A percentile compares a stretch with the other conserved stretches of the same genome.
Conservation (phyloP, 371 early-diverging fungal species). For the Actinomucor elegans region DNA sequence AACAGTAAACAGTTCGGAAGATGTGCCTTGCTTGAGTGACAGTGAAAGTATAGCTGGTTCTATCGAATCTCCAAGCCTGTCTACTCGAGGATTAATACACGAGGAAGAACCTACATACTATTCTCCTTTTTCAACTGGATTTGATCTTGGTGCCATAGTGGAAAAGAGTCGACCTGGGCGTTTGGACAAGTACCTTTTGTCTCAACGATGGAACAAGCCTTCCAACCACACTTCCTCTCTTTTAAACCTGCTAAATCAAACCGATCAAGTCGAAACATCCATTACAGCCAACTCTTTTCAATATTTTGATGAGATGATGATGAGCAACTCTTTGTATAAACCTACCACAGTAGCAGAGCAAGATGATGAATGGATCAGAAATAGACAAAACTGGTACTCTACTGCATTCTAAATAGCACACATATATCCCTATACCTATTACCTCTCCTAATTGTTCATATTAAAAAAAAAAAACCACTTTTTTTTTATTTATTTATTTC, state of each 20-base stretch:
- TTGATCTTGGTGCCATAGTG: slow-evolving; percentile 13
- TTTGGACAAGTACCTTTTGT: background rate
- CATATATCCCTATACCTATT: background rate
- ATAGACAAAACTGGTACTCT: slow-evolving; percentile 14
- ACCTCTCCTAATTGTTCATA: no score
- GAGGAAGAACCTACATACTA: slow-evolving; percentile 8
- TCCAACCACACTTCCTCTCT: slow-evolving; percentile 2
- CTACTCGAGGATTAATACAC: background rate
- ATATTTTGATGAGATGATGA: slow-evolving; percentile 22
- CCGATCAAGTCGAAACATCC: slow-evolving; percentile 14
- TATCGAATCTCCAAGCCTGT: slow-evolving; percentile 2
- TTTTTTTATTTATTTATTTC: slow-evolving; percentile 2
- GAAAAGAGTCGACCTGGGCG: background rate
- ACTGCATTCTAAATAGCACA: background rate
- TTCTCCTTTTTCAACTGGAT: slow-evolving; percentile 23
- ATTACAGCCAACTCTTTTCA: slow-evolving; percentile 12
- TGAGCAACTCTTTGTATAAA: slow-evolving; percentile 11
- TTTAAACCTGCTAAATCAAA: slow-evolving; percentile 16
- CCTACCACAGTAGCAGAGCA: background rate
- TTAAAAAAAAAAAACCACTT: background rate
- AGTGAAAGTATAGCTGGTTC: slow-evolving; percentile 10
- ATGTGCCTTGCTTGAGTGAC: no score
- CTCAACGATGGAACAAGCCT: background rate
- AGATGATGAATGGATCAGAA: background rate
- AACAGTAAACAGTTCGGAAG: no score